These are phyloP conservation scores for Arachis monticola DNA, from an alignment of 331 rosid genomes.

Conservation along the genomic window DNA sequence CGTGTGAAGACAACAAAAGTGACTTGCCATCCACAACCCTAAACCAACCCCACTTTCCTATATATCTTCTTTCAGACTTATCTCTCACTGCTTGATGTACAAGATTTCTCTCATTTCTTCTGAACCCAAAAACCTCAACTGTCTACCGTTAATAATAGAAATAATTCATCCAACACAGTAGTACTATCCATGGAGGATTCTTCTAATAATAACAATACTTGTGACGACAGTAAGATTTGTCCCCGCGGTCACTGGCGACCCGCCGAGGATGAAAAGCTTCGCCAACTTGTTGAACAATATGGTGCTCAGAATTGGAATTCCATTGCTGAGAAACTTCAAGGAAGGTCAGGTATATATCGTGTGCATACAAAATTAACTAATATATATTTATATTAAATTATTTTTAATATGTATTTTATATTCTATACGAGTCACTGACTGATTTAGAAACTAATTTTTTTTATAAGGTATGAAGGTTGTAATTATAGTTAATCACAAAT, in stretches of 20 bases:
- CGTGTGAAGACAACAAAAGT: slow-evolving; percentile 99
- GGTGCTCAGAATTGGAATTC: slow-evolving; percentile 98
- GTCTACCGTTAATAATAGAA: no score
- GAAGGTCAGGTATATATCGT: slow-evolving; percentile 80
- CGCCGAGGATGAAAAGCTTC: slow-evolving; percentile 82
- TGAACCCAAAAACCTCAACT: neutral
- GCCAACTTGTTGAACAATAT: slow-evolving; percentile 72
- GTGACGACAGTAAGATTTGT: slow-evolving; percentile 60
- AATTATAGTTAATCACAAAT: no score
- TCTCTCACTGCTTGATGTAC: slow-evolving; percentile 49
- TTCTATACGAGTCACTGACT: no score
- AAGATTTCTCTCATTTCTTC: slow-evolving; percentile 40
- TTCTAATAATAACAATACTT: slow-evolving; percentile 24
- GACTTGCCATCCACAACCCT: slow-evolving; percentile 99
- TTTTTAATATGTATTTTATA: no score
- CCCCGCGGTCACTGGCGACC: slow-evolving; percentile 98
- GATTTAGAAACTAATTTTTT: no score
- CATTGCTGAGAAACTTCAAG: slow-evolving; percentile 90
- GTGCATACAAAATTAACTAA: no score
- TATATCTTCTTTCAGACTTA: slow-evolving; percentile 52
- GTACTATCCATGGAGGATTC: slow-evolving; percentile 59
- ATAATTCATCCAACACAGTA: neutral
- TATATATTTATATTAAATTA: no score
- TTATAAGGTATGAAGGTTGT: no score
- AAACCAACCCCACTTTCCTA: slow-evolving; percentile 74